Percentiles rank a stretch among this genome's conserved stretches.
phyloP scores from a whole-genome alignment of 768 basidiomycete species.

The Auricularia cornea region DNA sequence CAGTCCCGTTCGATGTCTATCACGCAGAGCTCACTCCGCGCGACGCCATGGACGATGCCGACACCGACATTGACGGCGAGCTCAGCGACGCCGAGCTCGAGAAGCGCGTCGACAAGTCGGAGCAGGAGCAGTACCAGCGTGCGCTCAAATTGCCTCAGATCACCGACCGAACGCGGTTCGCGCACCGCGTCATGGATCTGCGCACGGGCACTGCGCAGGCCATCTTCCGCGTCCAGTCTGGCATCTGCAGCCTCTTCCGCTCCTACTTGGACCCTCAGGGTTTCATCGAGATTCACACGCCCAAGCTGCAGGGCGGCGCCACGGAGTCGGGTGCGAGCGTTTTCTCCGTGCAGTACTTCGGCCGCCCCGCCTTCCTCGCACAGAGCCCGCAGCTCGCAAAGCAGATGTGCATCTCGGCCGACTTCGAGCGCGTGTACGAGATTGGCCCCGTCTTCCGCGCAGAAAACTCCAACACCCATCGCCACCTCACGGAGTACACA shows the following conservation, averaged over 20 bases:
- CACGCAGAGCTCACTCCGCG: not conserved
- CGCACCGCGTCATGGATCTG: slow-evolving; percentile 44
- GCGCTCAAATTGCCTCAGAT: slow-evolving; percentile 11
- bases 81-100: not conserved
- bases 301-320: slow-evolving; percentile 45
- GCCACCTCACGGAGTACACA: slow-evolving; percentile 48
- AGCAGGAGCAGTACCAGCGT: slow-evolving; percentile 4
- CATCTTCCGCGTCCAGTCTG: slow-evolving; percentile 40
- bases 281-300: slow-evolving; percentile 45
- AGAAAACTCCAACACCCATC: slow-evolving; percentile 45
- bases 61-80: slow-evolving; percentile 16
- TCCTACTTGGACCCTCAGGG: slow-evolving; percentile 31
- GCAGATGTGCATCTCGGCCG: slow-evolving; percentile 47
- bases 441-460: slow-evolving; percentile 43
- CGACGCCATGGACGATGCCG: not conserved
- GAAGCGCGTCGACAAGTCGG: not conserved
- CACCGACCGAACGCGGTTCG: slow-evolving; percentile 35
- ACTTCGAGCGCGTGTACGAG: slow-evolving; percentile 45
- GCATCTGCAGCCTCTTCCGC: slow-evolving; percentile 35
- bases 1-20: not conserved
- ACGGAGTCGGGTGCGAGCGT: slow-evolving; percentile 43
- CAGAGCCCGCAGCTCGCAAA: slow-evolving; percentile 47
- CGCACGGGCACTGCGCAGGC: slow-evolving; percentile 40
- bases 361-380: slow-evolving; percentile 40
- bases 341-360: slow-evolving; percentile 47